Evolutionary conservation across 441 rosid genomes (phyloP).

Genomic region (Adansonia gregorii): DNA sequence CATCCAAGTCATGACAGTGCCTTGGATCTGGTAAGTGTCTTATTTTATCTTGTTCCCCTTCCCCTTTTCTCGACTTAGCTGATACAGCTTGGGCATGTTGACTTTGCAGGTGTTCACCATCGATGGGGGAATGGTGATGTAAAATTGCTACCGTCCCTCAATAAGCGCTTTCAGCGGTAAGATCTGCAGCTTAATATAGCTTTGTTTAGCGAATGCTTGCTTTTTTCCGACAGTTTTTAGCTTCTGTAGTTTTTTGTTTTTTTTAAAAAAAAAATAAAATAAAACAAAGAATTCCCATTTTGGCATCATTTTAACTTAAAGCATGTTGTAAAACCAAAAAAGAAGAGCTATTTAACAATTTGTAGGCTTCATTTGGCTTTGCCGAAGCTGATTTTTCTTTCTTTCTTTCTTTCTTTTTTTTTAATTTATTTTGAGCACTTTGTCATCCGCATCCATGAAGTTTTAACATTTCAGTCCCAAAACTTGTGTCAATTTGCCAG

Average conservation of each 20-base stretch:
- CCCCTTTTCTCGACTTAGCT: neutral
- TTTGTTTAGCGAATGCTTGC: constrained; percentile 2
- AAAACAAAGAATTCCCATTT: constrained; percentile 20
- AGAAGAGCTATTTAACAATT: neutral
- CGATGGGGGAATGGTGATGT: constrained; percentile 97
- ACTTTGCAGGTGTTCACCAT: constrained; percentile 72
- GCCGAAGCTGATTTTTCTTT: neutral
- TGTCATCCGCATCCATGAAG: neutral
- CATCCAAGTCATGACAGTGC: neutral
- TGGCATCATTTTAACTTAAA: constrained; percentile 25
- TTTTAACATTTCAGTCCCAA: neutral
- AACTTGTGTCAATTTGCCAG: neutral
- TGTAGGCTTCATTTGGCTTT: constrained; percentile 12
- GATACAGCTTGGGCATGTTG: constrained; percentile 14
- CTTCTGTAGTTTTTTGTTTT: constrained; percentile 11
- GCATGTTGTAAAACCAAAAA: constrained; percentile 11
- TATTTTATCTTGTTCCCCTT: neutral
- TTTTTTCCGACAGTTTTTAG: constrained; percentile 3
- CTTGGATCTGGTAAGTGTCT: neutral
- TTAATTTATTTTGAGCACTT: neutral
- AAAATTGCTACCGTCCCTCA: constrained; percentile 18
- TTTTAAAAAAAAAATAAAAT: neutral
- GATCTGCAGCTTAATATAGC: neutral
- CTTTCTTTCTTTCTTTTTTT: too few relatives aligned
- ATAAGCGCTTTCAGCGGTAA: constrained; percentile 18